Evolutionary conservation across 2,329 filamentous ascomycete species (phyloP), one percentile per base, ranked within the genome.

Genomic region (Aureobasidium melanogenum): DNA sequence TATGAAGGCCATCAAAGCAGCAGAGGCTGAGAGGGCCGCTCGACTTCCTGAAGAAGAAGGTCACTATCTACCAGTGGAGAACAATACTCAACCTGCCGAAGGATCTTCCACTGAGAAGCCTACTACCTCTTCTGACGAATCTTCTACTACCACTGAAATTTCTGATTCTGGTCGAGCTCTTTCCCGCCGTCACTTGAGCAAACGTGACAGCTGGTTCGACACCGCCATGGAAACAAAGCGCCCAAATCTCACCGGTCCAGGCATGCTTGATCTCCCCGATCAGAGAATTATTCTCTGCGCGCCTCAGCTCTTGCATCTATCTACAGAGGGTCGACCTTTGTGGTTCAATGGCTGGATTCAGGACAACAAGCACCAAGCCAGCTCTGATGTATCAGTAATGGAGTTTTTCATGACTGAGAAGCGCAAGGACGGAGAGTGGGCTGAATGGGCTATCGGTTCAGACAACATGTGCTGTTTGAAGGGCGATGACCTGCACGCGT

Each of bases 281-380:
- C 46, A 60, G 15, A 72, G 69, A 22, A 70, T 70, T 56, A 73
- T 71, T 1, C 74, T 79, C 50, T 79, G 77, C 64, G 71, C 74
- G 0, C 75, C 76, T 2, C 77, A 79, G 62, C 71, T 79, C 5
- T 70, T 79, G 2, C 77, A 79, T 64, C 69, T 79, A 5, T 75
- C 76, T 55, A 43, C 66, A 5, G 68, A 71, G 8, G 75, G 72
- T 26, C 72, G 66, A 50, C 76, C 76, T 1, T 67, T 79, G 6
- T 78, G 77, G 76, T 78, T 78, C 69, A 79, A 79, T 63, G 76
- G 76, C 56, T 77, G 76, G 73, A 66, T 75, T 15, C 66, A 77
- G 5, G 67, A 69, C 28, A 76, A 74, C 67, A 79, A 78, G 62
- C 76, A 74, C 64, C 70, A 72, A n/a, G 69, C 71, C 22, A 67